These are phyloP conservation scores for Rhododendron simsii DNA, from an alignment of 148 eudicot genomes.

Conservation along the genomic window DNA sequence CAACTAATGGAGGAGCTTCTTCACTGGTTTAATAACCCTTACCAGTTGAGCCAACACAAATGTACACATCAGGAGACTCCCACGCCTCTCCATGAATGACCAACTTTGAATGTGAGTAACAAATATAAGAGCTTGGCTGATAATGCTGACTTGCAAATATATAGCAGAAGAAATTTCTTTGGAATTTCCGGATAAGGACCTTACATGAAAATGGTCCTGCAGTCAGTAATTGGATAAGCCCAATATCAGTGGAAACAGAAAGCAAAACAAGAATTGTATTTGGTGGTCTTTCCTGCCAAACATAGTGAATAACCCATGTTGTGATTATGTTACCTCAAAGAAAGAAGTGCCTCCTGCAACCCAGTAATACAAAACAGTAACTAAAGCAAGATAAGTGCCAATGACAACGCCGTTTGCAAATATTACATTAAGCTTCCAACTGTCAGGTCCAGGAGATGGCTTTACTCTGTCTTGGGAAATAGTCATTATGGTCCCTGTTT, in stretches of 20 bases:
- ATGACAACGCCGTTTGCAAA: slow-evolving; percentile 61
- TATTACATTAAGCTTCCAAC: slow-evolving; percentile 77
- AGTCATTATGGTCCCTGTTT: slow-evolving; percentile 77
- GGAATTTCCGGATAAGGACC: slow-evolving; percentile 40
- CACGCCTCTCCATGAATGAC: slow-evolving; percentile 78
- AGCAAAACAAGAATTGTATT: not conserved
- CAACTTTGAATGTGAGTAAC: slow-evolving; percentile 78
- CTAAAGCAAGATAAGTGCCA: slow-evolving; percentile 70
- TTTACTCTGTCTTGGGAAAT: slow-evolving; percentile 66
- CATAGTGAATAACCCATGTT: not conserved
- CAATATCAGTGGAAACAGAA: not conserved
- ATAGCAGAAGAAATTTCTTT: slow-evolving; percentile 63
- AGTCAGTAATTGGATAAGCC: not conserved
- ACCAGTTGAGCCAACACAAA: slow-evolving; percentile 71
- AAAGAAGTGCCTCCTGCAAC: slow-evolving; percentile 39
- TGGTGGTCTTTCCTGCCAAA: not conserved
- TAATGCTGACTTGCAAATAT: slow-evolving; percentile 78
- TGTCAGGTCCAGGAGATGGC: slow-evolving; percentile 63
- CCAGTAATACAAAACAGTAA: slow-evolving; percentile 79
- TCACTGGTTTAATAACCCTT: slow-evolving; percentile 2
- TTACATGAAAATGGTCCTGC: slow-evolving; percentile 52
- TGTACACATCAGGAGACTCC: slow-evolving; percentile 56
- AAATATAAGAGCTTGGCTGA: slow-evolving; percentile 80
- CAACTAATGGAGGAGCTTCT: slow-evolving; percentile 1
- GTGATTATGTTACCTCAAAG: slow-evolving; percentile 47